Conservation (phyloP, 225 moss, liverwort and hornwort genomes). For the Pseudisothecium myosuroides region DNA sequence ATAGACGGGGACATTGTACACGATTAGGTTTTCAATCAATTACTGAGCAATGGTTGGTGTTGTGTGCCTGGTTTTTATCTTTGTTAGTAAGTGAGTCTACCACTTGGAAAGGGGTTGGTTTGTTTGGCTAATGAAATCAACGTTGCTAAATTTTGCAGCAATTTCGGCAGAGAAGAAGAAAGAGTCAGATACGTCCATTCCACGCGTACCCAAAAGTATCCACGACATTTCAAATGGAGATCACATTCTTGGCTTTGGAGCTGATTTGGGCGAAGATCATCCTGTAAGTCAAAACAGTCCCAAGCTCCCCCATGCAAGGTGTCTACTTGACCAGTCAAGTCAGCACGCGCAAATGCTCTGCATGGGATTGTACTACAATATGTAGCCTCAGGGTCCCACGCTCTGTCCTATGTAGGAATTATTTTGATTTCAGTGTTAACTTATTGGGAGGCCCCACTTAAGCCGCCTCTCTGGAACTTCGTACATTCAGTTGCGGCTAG, state of each 20-base stretch:
- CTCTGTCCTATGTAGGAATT: not conserved
- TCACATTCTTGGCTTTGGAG: conserved; percentile 59
- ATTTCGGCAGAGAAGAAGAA: conserved; percentile 27
- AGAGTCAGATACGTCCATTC: not conserved
- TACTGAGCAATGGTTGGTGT: not conserved
- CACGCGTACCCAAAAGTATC: conserved; percentile 31
- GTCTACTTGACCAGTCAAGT: not conserved
- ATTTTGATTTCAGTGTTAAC: not conserved
- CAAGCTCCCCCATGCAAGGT: not conserved
- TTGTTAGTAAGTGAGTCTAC: not conserved
- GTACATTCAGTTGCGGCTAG: not conserved
- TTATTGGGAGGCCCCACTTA: not conserved
- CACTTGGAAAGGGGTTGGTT: not conserved
- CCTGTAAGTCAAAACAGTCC: conserved; percentile 21
- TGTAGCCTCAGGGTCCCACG: not conserved
- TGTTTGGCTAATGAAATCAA: not conserved
- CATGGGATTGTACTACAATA: not conserved
- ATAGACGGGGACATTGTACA: not conserved
- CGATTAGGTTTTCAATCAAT: not conserved
- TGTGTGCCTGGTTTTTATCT: not conserved
- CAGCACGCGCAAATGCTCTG: not conserved
- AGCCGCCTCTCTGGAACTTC: not conserved
- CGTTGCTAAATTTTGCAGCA: conserved; percentile 14
- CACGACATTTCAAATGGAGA: conserved; percentile 54
- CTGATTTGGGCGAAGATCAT: conserved; percentile 48